These are phyloP conservation scores for Ziziphus jujuba DNA, from an alignment of 306 rosid species.

Conservation along the genomic window DNA sequence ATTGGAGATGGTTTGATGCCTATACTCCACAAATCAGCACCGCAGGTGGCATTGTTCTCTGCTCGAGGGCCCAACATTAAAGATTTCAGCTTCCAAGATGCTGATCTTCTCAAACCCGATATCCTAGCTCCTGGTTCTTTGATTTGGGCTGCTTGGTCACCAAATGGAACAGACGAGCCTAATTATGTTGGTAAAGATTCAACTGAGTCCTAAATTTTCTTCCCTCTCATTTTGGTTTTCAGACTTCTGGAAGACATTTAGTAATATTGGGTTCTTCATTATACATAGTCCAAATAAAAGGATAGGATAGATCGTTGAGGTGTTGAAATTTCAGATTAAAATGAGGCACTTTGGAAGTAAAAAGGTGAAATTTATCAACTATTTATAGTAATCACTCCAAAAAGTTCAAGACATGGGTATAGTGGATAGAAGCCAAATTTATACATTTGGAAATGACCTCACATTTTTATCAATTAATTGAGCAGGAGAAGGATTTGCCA, in stretches of 20 bases:
- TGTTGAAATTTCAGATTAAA: slow-evolving; percentile 1
- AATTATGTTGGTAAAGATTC: slow-evolving; percentile 69
- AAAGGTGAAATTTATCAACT: background rate
- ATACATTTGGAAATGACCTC: slow-evolving; percentile 10
- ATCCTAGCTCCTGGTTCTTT: slow-evolving; percentile 97
- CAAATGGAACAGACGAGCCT: slow-evolving; percentile 96
- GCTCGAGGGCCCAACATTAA: slow-evolving; percentile 94
- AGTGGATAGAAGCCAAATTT: slow-evolving; percentile 3
- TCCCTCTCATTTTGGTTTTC: slow-evolving; percentile 18
- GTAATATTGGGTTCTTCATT: background rate
- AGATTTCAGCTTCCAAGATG: slow-evolving; percentile 94
- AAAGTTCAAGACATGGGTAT: background rate
- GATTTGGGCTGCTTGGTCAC: slow-evolving; percentile 99
- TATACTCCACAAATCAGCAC: slow-evolving; percentile 92
- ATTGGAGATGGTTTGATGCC: slow-evolving; percentile 94
- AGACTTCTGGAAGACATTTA: slow-evolving; percentile 13
- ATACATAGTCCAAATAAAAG: slow-evolving; percentile 11
- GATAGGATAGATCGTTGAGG: background rate
- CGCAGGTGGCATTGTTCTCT: slow-evolving; percentile 93
- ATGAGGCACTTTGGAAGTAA: background rate
- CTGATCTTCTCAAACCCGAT: slow-evolving; percentile 99
- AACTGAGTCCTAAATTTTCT: slow-evolving; percentile 14
- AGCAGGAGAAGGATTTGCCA: slow-evolving; percentile 92
- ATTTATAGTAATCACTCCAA: no score
- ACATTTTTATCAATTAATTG: slow-evolving; percentile 14